Base-by-base conservation (phyloP, 164 flowering plant species). In the Piper longum region DNA sequence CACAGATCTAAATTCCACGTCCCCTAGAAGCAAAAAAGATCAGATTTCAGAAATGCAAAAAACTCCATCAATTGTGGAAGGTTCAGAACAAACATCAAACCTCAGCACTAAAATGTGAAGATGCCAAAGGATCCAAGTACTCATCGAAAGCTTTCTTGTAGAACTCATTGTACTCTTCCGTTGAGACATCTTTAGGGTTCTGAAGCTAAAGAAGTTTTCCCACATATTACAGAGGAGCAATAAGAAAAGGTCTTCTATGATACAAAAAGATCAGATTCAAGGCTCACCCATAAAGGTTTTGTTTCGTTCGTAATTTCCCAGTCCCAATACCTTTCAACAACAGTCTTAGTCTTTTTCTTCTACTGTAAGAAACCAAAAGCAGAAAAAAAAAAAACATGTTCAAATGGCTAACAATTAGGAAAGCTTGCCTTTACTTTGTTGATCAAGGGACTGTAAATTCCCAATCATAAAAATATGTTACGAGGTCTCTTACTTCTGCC, bases 71-170 rank as follows among this genome's bases (percentile, higher is more conserved):
- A 54, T 9, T 48, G 26, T 45, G 63, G 55, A 62, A 66, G 40
- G 12, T 43, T 16, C 12, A 60, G 56, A 5, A 11, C 7, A 62
- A 7, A 3, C 17, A 41, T 12, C 51, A 62, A 73, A 88, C 99
- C 99, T 93, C 99, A 45, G 97, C 88, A 52, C 95, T 88, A 73
- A 90, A 93, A 76, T 90, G 97, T 7, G 99, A 86, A 52, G 95
- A 90, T 59, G 97, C 99, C 61, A 90, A 72, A 62, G 99, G 99
- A 41, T 93, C 97, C 83, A 88, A 71, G 66, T 88, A 93, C n/a
- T 93, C 96, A 63, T 85, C 82, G 70, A 93, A 93, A 4, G 97
- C 83, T 59, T 80, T 83, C 83, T 83, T 86, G 82, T 90, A 93
- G 69, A 93, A 90, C 57, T 90, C 99, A 73, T 88, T 93, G 78